Evolutionary conservation across 2,329 filamentous ascomycete genomes (phyloP), one percentile per base, ranked within the genome.

Genomic region (Venturia carpophila): DNA sequence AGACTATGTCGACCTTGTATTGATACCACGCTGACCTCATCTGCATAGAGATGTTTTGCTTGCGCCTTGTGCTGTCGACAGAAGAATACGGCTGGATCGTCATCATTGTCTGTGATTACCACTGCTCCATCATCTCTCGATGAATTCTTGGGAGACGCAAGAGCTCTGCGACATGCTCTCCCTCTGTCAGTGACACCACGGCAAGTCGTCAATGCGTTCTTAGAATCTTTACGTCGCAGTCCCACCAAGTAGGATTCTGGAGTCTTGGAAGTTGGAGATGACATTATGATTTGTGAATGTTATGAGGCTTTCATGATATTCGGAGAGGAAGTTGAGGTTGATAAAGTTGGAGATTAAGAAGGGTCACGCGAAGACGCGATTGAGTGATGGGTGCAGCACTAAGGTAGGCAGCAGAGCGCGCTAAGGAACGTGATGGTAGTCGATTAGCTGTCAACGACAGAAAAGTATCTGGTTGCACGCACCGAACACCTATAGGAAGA

Each of bases 51-150:
- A 15, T 70, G 73, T 64, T 78, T 73, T 2, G 91, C 91, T 75
- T 99, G 94, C 66, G 94, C 91, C 73, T 90, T 92, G 79, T 99
- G 94, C 75, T 97, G 92, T 89, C 90, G 96, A 80, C 93, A 97
- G 77, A 92, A 97, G 62, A 87, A 83, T n/a, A 77, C 80, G 5
- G 76, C 75, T 66, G 87, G 84, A 42, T 77, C 80, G 1, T 83
- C 81, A 67, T 85, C 82, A 64, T 79, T 77, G 6, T 79, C 76
- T 11, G 76, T 75, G 2, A 75, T 71, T 1, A 80, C 72, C 15
- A 79, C 71, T 3, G 79, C 76, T 13, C 77, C 76, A 62, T 72
- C 69, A 56, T 62, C 52, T 62, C n/a, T 45, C 24, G 47, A 56
- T 3, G 66, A 64, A 27, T 64, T 60, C 10, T 61, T 55, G 6